Percentiles rank a stretch among this genome's conserved stretches.
Evolutionary conservation across 352 stramenopile genomes (phyloP).

Genomic region (Phytophthora macrochlamydospora): DNA sequence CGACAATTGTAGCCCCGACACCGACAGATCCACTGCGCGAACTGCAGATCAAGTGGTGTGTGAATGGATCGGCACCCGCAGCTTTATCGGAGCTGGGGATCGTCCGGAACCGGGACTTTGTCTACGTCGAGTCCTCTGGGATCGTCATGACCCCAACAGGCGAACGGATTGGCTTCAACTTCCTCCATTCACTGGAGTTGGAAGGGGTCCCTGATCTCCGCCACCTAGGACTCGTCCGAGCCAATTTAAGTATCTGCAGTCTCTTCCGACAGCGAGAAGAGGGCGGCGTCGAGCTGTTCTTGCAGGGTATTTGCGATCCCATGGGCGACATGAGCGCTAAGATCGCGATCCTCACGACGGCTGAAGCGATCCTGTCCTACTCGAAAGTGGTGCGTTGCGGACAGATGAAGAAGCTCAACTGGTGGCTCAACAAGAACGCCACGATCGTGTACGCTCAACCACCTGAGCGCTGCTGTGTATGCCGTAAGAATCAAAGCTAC

Average conservation of each 20-base stretch:
- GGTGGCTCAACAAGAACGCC: constrained; percentile 36
- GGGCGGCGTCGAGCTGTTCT: constrained; percentile 45
- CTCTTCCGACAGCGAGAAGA: constrained; percentile 50
- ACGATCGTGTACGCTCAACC: constrained; percentile 21
- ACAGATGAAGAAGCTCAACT: constrained; percentile 49
- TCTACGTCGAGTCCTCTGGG: constrained; percentile 53
- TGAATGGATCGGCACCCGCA: constrained; percentile 47
- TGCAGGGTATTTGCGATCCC: constrained; percentile 34
- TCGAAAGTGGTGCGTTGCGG: constrained; percentile 31
- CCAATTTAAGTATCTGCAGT: constrained; percentile 55
- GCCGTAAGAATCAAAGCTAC: constrained; percentile 19
- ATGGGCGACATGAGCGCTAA: constrained; percentile 31
- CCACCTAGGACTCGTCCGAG: constrained; percentile 36
- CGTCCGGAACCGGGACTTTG: constrained; percentile 56
- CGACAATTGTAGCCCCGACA: constrained; percentile 36
- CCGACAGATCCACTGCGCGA: constrained; percentile 39
- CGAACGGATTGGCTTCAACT: constrained; percentile 54
- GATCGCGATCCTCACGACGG: constrained; percentile 36
- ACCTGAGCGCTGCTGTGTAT: constrained; percentile 32
- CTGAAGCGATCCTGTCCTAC: constrained; percentile 34
- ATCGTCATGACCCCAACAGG: constrained; percentile 39
- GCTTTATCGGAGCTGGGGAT: constrained; percentile 29
- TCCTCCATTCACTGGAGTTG: constrained; percentile 58
- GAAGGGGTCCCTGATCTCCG: constrained; percentile 38
- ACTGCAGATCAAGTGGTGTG: constrained; percentile 53